Evolutionary conservation across 495 filamentous ascomycete species (phyloP).

Genomic region (Aspergillus panamensis): DNA sequence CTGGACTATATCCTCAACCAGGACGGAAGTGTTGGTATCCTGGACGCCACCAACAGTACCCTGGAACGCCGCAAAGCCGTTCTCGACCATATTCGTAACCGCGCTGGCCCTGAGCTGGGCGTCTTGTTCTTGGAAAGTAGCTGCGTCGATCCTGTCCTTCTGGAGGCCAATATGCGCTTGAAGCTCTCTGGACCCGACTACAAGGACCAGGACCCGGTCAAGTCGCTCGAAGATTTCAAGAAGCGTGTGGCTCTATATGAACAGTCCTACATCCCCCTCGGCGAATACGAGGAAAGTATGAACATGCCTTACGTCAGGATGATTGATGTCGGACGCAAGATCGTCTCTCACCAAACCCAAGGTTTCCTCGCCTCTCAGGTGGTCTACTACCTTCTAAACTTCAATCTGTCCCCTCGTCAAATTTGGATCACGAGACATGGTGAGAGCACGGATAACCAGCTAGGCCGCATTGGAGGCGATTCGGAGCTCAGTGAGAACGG

Average conservation of each 20-base stretch:
- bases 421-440: conserved; percentile 98
- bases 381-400: conserved; percentile 89
- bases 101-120: conserved; percentile 80
- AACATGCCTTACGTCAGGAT: conserved; percentile 92
- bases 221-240: conserved; percentile 86
- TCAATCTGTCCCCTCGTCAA: conserved; percentile 90
- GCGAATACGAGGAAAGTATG: conserved; percentile 83
- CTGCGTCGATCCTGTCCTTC: conserved; percentile 73
- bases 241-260: conserved; percentile 90
- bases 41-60: conserved; percentile 97
- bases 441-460: conserved; percentile 74
- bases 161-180: conserved; percentile 95
- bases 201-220: conserved; percentile 80
- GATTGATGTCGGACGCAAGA: conserved; percentile 95
- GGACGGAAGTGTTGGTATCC: conserved; percentile 91
- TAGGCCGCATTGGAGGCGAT: conserved; percentile 80
- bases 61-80: conserved; percentile 77
- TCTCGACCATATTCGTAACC: conserved; percentile 74
- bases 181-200: conserved; percentile 98
- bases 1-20: conserved; percentile 79
- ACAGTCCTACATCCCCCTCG: conserved; percentile 85
- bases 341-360: conserved; percentile 82
- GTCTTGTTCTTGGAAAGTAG: conserved; percentile 93
- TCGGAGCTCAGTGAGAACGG: conserved; percentile 76
- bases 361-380: conserved; percentile 90